These are phyloP conservation scores for Aschersonia sp. DNA, from an alignment of 2,329 filamentous ascomycete species.

Conservation along the genomic window DNA sequence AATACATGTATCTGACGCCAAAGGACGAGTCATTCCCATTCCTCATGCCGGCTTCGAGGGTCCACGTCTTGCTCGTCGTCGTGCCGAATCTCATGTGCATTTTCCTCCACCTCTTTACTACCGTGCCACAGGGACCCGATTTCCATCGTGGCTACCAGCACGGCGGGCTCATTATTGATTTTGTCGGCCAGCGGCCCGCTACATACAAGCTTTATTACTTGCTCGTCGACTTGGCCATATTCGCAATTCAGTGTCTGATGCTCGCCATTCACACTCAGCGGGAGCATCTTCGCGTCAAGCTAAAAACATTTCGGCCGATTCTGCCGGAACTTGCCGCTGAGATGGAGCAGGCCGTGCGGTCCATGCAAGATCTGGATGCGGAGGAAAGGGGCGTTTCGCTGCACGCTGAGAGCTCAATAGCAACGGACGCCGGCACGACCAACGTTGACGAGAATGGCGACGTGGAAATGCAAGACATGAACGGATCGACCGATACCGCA, in stretches of 20 bases:
- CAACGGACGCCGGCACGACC: constrained; percentile 15
- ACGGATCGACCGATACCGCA: constrained; percentile 9
- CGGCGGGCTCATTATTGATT: constrained; percentile 52
- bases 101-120: constrained; percentile 40
- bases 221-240: constrained; percentile 38
- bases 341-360: constrained; percentile 11
- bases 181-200: constrained; percentile 51
- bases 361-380: constrained; percentile 36
- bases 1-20: constrained; percentile 50
- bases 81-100: constrained; percentile 46
- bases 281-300: constrained; percentile 36
- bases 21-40: constrained; percentile 42
- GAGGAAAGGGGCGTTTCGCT: constrained; percentile 37
- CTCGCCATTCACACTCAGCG: constrained; percentile 46
- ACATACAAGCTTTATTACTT: constrained; percentile 40
- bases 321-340: constrained; percentile 15
- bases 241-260: constrained; percentile 48
- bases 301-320: constrained; percentile 24
- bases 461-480: constrained; percentile 28
- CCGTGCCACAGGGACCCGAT: constrained; percentile 42
- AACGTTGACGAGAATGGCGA: constrained; percentile 22
- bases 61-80: constrained; percentile 43
- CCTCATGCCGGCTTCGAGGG: constrained; percentile 37
- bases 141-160: constrained; percentile 50
- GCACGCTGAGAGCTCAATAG: constrained; percentile 2